Evolutionary conservation across 495 filamentous ascomycete genomes (phyloP), one percentile per base, ranked within the genome.

Genomic region (Hypoxylon subgilvum): DNA sequence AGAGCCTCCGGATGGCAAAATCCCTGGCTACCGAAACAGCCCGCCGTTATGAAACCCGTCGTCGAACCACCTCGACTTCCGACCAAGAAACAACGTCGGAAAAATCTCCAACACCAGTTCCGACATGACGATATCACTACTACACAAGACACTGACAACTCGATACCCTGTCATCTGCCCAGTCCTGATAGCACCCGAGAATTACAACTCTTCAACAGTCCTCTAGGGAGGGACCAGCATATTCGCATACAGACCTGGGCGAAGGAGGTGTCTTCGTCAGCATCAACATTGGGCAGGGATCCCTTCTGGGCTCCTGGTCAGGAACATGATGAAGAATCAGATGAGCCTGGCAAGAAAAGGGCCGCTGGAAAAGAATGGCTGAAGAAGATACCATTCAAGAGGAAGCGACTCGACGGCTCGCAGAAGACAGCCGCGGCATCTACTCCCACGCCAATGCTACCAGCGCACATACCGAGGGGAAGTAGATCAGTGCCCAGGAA

Each of bases 1-100:
- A 68, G 56, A 61, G 49, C 68, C 5, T 71, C 76, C 0, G 79
- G 75, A 21, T 90, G 87, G 87, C 55, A 60, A 18, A 90, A 90
- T 58, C 87, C 86, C 0, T 89, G 85, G 87, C 70, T 70, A 22
- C 61, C 65, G n/a, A 68, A 70, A 25, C 43, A 54, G 10, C 40
- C 61, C 10, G 17, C 57, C 6, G 16, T 38, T 14, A 35, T 54
- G 23, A 23, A 41, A 47, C 7, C 71, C 67, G 19, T 27, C 21
- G 32, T 36, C 0, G 38, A 60, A 47, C 3, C 52, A 4, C 19
- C 46, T 8, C 48, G 10, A 9, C 43, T 17, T 35, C 6, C 53
- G 22, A 22, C 19, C 10, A 62, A 55, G 8, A 8, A 31, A 38
- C 36, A 16, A 12, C 18, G 28, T 19, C 31, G 3, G 6, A 50